Evolutionary conservation across 306 rosid species (phyloP).

Genomic region (Pachyrhizus erosus): DNA sequence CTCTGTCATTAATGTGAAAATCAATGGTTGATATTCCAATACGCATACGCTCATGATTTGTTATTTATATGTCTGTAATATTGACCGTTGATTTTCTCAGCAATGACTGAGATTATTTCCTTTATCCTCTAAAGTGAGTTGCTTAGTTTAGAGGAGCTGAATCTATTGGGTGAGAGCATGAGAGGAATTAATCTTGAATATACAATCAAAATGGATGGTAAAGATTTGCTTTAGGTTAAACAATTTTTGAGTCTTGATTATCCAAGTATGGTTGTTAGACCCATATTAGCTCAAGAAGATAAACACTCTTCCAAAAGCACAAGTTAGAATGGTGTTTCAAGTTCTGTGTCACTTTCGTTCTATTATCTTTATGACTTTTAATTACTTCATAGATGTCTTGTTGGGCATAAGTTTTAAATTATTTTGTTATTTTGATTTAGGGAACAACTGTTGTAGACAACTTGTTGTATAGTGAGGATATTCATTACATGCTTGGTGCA

Average conservation of each 20-base stretch:
- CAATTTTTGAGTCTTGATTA: background rate
- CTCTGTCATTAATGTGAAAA: background rate
- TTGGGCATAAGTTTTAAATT: constrained; percentile 3
- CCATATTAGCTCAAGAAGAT: background rate
- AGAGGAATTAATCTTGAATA: background rate
- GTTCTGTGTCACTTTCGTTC: constrained; percentile 21
- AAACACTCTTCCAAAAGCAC: background rate
- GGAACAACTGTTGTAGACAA: constrained; percentile 98
- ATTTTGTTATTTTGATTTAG: constrained; percentile 51
- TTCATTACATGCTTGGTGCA: constrained; percentile 96
- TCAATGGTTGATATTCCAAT: background rate
- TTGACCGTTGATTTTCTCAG: background rate
- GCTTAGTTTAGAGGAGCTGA: background rate
- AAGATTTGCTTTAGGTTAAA: background rate
- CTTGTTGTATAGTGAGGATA: constrained; percentile 87
- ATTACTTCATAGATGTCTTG: constrained; percentile 2
- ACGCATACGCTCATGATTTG: background rate
- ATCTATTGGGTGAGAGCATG: background rate
- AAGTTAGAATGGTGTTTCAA: background rate
- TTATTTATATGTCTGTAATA: background rate
- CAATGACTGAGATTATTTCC: background rate
- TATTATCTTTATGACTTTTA: background rate
- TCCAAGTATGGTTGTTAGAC: background rate
- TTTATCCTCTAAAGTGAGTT: background rate
- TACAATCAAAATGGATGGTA: background rate